Percentiles rank a stretch among this genome's conserved stretches.
Conservation (phyloP, 208 protist genomes). For the Crithidia expoeki region DNA sequence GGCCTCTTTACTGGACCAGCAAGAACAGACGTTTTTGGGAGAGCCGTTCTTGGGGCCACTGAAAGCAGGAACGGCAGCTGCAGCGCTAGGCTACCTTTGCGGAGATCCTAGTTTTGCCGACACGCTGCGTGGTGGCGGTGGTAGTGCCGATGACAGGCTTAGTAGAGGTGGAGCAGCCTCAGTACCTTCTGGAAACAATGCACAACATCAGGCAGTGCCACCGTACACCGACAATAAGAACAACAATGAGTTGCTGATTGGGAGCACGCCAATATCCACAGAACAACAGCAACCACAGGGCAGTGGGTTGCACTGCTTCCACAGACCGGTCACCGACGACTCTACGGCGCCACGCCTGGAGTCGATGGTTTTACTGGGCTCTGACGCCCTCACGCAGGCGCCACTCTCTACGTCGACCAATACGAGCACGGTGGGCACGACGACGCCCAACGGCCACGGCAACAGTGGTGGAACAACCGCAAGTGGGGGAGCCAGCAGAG, state of each 20-base stretch:
- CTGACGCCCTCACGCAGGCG: slow-evolving; percentile 22
- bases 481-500: background rate
- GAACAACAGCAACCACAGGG: slow-evolving; percentile 14
- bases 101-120: slow-evolving; percentile 20
- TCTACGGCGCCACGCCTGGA: background rate
- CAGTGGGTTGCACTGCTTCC: no score
- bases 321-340: background rate
- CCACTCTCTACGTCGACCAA: no score
- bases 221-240: background rate
- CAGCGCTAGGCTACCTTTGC: background rate
- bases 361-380: slow-evolving; percentile 20
- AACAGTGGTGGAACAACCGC: background rate
- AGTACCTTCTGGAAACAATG: background rate
- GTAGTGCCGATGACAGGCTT: no score
- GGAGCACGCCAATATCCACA: slow-evolving; percentile 25
- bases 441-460: background rate
- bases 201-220: background rate
- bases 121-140: slow-evolving; percentile 21
- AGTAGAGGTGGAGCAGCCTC: background rate
- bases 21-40: background rate
- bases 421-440: no score
- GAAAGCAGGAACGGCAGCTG: background rate
- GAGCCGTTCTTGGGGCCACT: background rate
- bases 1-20: background rate
- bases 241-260: slow-evolving; percentile 26